Evolutionary conservation across 2,329 filamentous ascomycete genomes (phyloP).

Genomic region (Fusarium nodosum): DNA sequence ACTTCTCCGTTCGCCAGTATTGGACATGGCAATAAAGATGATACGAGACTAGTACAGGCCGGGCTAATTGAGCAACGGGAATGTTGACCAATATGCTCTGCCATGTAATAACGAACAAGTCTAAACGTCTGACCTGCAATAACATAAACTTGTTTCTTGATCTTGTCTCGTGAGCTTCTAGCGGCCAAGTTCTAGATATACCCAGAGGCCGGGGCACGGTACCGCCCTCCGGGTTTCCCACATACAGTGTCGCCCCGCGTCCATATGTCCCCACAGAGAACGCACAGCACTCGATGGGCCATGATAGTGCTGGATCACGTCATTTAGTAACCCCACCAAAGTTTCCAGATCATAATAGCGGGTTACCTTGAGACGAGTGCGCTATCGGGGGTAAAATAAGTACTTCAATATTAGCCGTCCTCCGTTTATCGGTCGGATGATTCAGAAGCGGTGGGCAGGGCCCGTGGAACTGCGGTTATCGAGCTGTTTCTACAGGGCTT

Average conservation of each 20-base stretch:
- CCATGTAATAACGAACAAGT: background rate
- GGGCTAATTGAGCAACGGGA: background rate
- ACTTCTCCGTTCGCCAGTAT: too few relatives aligned
- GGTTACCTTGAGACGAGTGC: conserved; percentile 28
- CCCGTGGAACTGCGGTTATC: conserved; percentile 16
- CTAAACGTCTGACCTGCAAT: too few relatives aligned
- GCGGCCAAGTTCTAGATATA: background rate
- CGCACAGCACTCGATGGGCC: conserved; percentile 36
- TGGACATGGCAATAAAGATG: background rate
- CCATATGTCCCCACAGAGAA: conserved; percentile 6
- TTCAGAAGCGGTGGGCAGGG: conserved; percentile 44
- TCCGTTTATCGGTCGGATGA: conserved; percentile 48
- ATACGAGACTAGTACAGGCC: background rate
- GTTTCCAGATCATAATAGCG: conserved; percentile 35
- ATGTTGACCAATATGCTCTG: background rate
- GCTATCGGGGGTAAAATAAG: background rate
- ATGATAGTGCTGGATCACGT: conserved; percentile 49
- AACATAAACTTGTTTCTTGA: background rate
- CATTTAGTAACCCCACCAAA: conserved; percentile 45
- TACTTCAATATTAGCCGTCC: conserved; percentile 36
- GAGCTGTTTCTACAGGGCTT: background rate
- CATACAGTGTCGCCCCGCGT: conserved; percentile 36
- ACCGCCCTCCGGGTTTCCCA: conserved; percentile 29
- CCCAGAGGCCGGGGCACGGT: conserved; percentile 25
- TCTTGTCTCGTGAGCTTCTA: background rate